phyloP scores from a whole-genome alignment of 805 yeast genomes.

The Candida insectalens region DNA sequence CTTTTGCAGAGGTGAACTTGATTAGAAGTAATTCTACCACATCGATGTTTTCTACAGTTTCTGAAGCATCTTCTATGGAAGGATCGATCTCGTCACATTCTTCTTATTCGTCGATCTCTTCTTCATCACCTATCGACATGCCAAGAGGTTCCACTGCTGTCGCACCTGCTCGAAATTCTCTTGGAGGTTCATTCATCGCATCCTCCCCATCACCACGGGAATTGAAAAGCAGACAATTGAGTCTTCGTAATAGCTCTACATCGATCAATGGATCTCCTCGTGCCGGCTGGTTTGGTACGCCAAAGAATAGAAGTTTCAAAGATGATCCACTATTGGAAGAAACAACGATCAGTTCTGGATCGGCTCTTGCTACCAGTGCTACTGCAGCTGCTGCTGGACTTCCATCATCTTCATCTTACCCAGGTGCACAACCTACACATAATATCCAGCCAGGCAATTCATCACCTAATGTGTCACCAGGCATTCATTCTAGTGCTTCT shows the following conservation, averaged over 20 bases:
- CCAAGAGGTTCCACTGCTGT: constrained; percentile 9
- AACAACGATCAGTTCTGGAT: too few relatives aligned
- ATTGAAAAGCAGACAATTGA: constrained; percentile 14
- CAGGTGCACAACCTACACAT: too few relatives aligned
- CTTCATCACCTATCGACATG: constrained; percentile 5
- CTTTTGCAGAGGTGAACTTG: constrained; percentile 24
- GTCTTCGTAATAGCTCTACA: neutral
- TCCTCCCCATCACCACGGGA: constrained; percentile 21
- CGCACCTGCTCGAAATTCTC: constrained; percentile 9
- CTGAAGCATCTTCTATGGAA: constrained; percentile 14
- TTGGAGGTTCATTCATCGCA: constrained; percentile 9
- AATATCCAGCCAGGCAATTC: too few relatives aligned
- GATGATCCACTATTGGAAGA: too few relatives aligned
- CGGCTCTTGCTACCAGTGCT: too few relatives aligned
- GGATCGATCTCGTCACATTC: constrained; percentile 5
- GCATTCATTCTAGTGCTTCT: neutral
- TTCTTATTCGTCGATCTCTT: constrained; percentile 9
- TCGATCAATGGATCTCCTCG: neutral
- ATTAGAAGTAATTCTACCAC: constrained; percentile 16
- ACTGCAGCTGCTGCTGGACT: too few relatives aligned
- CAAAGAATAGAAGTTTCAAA: too few relatives aligned
- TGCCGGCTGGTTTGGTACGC: constrained; percentile 6
- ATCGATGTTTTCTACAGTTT: constrained; percentile 22
- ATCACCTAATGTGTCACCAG: neutral
- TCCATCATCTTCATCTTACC: too few relatives aligned